These are phyloP conservation scores for Lactarius psammicola DNA, from an alignment of 768 basidiomycete species.

Conservation along the genomic window DNA sequence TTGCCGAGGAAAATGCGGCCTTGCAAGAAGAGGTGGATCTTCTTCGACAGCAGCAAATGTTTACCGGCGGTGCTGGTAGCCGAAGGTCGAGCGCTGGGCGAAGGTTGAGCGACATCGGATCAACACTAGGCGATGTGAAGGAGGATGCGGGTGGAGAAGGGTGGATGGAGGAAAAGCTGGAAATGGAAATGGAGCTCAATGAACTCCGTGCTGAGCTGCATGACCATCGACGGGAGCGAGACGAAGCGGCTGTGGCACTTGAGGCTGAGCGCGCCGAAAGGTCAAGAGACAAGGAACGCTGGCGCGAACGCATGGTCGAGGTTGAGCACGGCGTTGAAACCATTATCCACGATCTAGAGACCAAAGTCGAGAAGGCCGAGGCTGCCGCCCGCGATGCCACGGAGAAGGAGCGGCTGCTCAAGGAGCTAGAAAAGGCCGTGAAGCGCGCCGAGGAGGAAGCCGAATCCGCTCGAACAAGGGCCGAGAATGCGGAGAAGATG, in stretches of 20 bases:
- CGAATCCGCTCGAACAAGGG: slow-evolving; percentile 56
- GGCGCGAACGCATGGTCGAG: slow-evolving; percentile 68
- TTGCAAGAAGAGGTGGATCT: slow-evolving; percentile 26
- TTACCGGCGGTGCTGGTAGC: slow-evolving; percentile 31
- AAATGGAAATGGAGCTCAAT: slow-evolving; percentile 42
- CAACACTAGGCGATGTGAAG: slow-evolving; percentile 55
- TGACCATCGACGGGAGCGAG: slow-evolving; percentile 36
- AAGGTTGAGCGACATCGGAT: slow-evolving; percentile 52
- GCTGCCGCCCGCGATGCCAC: slow-evolving; percentile 41
- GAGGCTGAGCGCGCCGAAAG: slow-evolving; percentile 57
- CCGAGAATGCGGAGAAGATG: slow-evolving; percentile 60
- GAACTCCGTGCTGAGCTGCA: slow-evolving; percentile 41
- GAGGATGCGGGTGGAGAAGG: slow-evolving; percentile 63
- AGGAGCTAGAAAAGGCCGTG: slow-evolving; percentile 49
- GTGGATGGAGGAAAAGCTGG: slow-evolving; percentile 71
- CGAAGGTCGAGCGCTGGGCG: slow-evolving; percentile 40
- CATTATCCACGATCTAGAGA: slow-evolving; percentile 65
- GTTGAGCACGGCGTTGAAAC: slow-evolving; percentile 67
- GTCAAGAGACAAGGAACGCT: slow-evolving; percentile 64
- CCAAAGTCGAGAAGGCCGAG: slow-evolving; percentile 53
- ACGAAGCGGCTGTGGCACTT: slow-evolving; percentile 45
- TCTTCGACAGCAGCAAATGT: slow-evolving; percentile 23
- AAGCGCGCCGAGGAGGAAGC: slow-evolving; percentile 50
- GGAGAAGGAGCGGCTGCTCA: slow-evolving; percentile 41
- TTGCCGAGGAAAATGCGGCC: slow-evolving; percentile 26